A percentile compares a stretch with the other conserved stretches of the same genome.
Conservation (phyloP, 2,329 filamentous ascomycete genomes). For the Harringtonia aguacate region DNA sequence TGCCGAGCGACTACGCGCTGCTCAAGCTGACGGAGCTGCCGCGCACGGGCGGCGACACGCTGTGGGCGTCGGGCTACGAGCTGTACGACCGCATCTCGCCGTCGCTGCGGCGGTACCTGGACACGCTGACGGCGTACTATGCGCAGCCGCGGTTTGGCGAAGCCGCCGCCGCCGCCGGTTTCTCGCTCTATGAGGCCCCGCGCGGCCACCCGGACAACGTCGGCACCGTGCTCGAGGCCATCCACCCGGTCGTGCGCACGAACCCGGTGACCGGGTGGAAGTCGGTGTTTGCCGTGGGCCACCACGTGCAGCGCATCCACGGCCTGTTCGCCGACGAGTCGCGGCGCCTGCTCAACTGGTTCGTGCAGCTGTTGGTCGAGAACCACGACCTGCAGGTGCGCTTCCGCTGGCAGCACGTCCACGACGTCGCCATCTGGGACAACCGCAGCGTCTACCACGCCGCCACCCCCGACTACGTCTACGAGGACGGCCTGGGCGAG, state of each 20-base stretch:
- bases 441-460: slow-evolving; percentile 45
- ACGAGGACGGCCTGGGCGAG: slow-evolving; percentile 29
- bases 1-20: slow-evolving; percentile 35
- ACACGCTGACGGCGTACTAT: slow-evolving; percentile 44
- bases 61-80: slow-evolving; percentile 60
- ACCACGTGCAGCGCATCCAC: slow-evolving; percentile 40
- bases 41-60: slow-evolving; percentile 38
- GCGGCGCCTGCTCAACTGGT: slow-evolving; percentile 37
- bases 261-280: slow-evolving; percentile 51
- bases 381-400: slow-evolving; percentile 47
- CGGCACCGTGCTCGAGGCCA: slow-evolving; percentile 33
- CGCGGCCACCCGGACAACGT: slow-evolving; percentile 41
- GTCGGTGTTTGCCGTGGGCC: slow-evolving; percentile 39
- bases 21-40: slow-evolving; percentile 30
- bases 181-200: slow-evolving; percentile 32
- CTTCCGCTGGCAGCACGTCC: slow-evolving; percentile 28
- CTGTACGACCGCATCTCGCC: slow-evolving; percentile 52
- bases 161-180: slow-evolving; percentile 31
- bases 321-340: slow-evolving; percentile 36
- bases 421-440: slow-evolving; percentile 47
- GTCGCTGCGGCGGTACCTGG: slow-evolving; percentile 38
- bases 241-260: slow-evolving; percentile 44
- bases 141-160: slow-evolving; percentile 38
- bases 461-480: slow-evolving; percentile 40
- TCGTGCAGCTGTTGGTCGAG: slow-evolving; percentile 36